A percentile compares a stretch with the other conserved stretches of the same genome.
Evolutionary conservation across 2,329 filamentous ascomycete species (phyloP).

Genomic region (Zelopaecilomyces penicillatus): DNA sequence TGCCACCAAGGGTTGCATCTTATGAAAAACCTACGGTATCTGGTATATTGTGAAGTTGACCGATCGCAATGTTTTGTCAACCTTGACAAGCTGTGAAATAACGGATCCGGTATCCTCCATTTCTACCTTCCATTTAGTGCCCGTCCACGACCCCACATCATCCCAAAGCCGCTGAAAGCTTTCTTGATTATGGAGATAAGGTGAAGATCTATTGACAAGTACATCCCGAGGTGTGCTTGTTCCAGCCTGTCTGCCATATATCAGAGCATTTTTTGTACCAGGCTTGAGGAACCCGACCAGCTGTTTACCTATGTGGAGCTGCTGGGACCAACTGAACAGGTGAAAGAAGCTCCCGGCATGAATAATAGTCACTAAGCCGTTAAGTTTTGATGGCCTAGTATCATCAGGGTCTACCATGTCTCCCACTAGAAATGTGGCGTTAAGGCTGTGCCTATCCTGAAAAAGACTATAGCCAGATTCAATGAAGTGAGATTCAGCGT

Average conservation of each 20-base stretch:
- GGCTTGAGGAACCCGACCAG: constrained; percentile 37
- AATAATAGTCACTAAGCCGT: constrained; percentile 37
- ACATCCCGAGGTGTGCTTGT: constrained; percentile 19
- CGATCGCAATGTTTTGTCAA: constrained; percentile 18
- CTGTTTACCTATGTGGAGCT: constrained; percentile 35
- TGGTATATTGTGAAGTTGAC: constrained; percentile 29
- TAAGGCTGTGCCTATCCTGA: constrained; percentile 42
- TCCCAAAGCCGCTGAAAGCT: constrained; percentile 48
- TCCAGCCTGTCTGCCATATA: constrained; percentile 46
- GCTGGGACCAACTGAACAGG: constrained; percentile 39
- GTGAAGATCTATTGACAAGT: constrained; percentile 15
- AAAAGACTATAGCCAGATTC: constrained; percentile 58
- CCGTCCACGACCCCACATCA: constrained; percentile 40
- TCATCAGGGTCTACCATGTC: constrained; percentile 39
- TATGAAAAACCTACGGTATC: constrained; percentile 15
- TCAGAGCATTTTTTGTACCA: constrained; percentile 34
- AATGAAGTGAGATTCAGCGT: constrained; percentile 42
- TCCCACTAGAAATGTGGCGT: constrained; percentile 40
- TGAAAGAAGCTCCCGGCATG: constrained; percentile 43
- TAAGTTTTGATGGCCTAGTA: constrained; percentile 23
- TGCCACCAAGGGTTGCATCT: too few species aligned
- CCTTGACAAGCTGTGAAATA: constrained; percentile 16
- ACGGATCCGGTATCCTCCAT: constrained; percentile 24
- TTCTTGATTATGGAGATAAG: constrained; percentile 39
- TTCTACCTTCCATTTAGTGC: constrained; percentile 40